Conservation (phyloP, 2,329 filamentous ascomycete genomes). For the Grosmannia penicillata region DNA sequence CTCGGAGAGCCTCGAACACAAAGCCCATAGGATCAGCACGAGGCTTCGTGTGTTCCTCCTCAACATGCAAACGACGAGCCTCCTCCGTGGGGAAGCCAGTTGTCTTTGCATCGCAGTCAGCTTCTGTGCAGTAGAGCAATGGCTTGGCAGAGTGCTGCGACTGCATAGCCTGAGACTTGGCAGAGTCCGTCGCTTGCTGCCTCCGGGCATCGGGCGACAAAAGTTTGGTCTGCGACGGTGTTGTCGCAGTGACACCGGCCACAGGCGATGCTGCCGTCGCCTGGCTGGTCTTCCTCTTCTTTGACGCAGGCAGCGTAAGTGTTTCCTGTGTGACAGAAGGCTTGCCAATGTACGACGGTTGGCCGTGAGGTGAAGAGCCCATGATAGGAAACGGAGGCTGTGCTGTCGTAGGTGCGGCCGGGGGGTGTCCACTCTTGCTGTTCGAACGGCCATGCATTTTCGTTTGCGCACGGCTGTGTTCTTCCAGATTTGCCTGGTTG, state of each 20-base stretch:
- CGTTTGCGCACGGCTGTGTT: conserved; percentile 32
- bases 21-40: conserved; percentile 39
- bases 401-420: conserved; percentile 40
- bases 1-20: conserved; percentile 31
- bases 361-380: conserved; percentile 42
- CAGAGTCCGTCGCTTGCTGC: conserved; percentile 15
- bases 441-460: conserved; percentile 29
- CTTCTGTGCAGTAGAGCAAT: conserved; percentile 34
- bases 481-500: conserved; percentile 34
- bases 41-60: conserved; percentile 46
- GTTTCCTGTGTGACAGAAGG: conserved; percentile 36
- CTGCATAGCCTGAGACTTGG: conserved; percentile 7
- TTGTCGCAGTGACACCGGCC: conserved; percentile 16
- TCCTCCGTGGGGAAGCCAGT: conserved; percentile 40
- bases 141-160: conserved; percentile 21
- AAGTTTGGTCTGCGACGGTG: conserved; percentile 30
- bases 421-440: conserved; percentile 32
- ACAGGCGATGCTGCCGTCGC: conserved; percentile 21
- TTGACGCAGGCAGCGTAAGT: conserved; percentile 37
- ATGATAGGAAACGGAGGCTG: conserved; percentile 43
- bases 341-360: conserved; percentile 39
- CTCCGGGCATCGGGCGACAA: conserved; percentile 30
- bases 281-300: conserved; percentile 36
- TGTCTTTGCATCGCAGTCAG: conserved; percentile 35
- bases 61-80: conserved; percentile 33